phyloP scores from a whole-genome alignment of 805 yeast genomes.

The Torulaspora franciscae region DNA sequence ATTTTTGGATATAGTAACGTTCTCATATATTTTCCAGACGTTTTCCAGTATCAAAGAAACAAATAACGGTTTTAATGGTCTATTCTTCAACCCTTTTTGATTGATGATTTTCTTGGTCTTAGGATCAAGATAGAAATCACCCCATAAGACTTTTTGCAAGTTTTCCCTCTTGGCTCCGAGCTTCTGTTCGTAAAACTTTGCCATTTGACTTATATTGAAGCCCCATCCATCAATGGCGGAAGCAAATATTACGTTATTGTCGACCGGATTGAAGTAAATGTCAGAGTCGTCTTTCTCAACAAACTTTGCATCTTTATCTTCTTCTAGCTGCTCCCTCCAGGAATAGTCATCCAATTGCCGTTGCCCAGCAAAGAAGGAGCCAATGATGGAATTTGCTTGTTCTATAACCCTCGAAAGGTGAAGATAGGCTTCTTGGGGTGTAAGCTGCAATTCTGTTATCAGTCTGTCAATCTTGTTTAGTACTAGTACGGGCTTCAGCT shows the following conservation, averaged over 20 bases:
- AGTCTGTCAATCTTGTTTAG: conserved; percentile 88
- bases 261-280: conserved; percentile 79
- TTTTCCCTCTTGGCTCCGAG: conserved; percentile 77
- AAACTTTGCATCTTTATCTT: conserved; percentile 45
- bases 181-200: conserved; percentile 77
- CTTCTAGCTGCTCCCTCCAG: conserved; percentile 63
- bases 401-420: conserved; percentile 78
- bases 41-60: conserved; percentile 82
- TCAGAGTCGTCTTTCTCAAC: conserved; percentile 76
- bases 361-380: conserved; percentile 88
- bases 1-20: conserved; percentile 59
- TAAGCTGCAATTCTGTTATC: conserved; percentile 71
- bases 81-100: conserved; percentile 57
- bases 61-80: conserved; percentile 70
- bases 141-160: conserved; percentile 88
- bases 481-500: conserved; percentile 80
- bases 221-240: conserved; percentile 98
- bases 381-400: conserved; percentile 91
- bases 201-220: conserved; percentile 81
- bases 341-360: conserved; percentile 81
- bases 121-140: conserved; percentile 85
- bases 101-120: conserved; percentile 79
- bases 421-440: conserved; percentile 78
- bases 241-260: conserved; percentile 86
- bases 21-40: conserved; percentile 86